Evolutionary conservation across 2,329 filamentous ascomycete genomes (phyloP), one percentile per base, ranked within the genome.

Genomic region (Zasmidium cellare): DNA sequence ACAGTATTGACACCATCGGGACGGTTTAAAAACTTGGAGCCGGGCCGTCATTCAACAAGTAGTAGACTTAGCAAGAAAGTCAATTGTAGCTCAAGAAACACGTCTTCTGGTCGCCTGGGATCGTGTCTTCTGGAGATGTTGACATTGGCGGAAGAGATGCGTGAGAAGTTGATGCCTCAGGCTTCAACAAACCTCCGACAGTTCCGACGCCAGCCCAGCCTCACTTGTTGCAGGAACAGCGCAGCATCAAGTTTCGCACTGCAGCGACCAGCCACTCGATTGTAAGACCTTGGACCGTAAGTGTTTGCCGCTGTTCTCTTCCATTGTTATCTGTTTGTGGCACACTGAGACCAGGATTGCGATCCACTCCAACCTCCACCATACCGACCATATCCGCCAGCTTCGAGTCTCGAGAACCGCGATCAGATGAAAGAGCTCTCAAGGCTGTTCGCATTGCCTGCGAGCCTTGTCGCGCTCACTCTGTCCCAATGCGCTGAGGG

Each of bases 391-490:
- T 11, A 28, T 28, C 25, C 25, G n/a, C n/a, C n/a, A n/a, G n/a
- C n/a, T n/a, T n/a, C n/a, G 25, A 28, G 25, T 28, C 25, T 28
- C 25, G 25, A 28, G 6, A 28, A 6, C 11, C 25, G 11, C 25
- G 11, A 28, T 11, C 35, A n/a, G 35, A 71, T 70, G 69, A 59
- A 58, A 53, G 57, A 63, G 48, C 18, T 67, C 28, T 31, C 57
- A 19, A 49, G 55, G 9, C 55, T 69, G 1, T 60, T 71, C 44
- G 54, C 62, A 6, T 61, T 73, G 19, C 70, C 69, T n/a, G 56
- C 65, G 25, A 59, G 61, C 35, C 57, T 71, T 2, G 49, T 72
- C 22, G 45, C 56, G 19, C 19, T 48, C 3, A 24, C 55, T 1
- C n/a, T 48, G 1, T 54, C 55, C 1, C 45, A 54, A 44, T 47